Base-by-base conservation (phyloP, 2,329 filamentous ascomycete species). In the Trichoderma atroviride region DNA sequence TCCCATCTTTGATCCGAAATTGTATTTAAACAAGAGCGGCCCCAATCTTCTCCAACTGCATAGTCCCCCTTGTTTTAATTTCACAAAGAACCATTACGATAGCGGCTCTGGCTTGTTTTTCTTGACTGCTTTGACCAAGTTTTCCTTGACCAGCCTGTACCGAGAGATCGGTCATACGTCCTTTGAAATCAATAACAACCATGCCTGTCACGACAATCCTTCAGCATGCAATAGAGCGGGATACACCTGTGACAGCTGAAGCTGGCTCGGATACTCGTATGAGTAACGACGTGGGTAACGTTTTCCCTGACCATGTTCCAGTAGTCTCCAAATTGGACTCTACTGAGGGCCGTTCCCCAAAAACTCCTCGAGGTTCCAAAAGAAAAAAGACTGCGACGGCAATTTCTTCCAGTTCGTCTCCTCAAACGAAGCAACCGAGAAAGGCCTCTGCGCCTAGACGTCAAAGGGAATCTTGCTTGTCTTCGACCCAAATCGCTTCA, bases 11-110 rank as follows among this genome's bases (percentile, higher is more conserved):
- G 27, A 19, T 43, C 22, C 19, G 29, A n/a, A 24, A 7, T n/a
- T 10, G 16, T 47, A 31, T 56, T 22, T 43, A 56, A 64, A 40
- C 22, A 40, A 27, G 31, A 56, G 19, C 24, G 31, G 13, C 19
- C 55, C 33, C 7, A 5, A 3, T 31, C 52, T 0, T 72, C 24
- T 0, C 69, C 64, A 1, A 27, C 31, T 14, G 69, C 5, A n/a
- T 33, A 69, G 27, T 70, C 27, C 5, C 73, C 29, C 3, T 73
- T 71, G 27, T 13, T 13, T 7, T 11, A 31, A 70, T 0, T 76
- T 76, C 76, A 67, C 87, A 40, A 9, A 24, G 19, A 5, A 50
- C n/a, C 22, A 27, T 53, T 6, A 27, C 47, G 9, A 40, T 5
- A 27, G n/a, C 22, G 22, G 10, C 1, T 14, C 22, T 24, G 47